Conservation (phyloP, 1,139 yeast species). For the Nematodospora anomalae region DNA sequence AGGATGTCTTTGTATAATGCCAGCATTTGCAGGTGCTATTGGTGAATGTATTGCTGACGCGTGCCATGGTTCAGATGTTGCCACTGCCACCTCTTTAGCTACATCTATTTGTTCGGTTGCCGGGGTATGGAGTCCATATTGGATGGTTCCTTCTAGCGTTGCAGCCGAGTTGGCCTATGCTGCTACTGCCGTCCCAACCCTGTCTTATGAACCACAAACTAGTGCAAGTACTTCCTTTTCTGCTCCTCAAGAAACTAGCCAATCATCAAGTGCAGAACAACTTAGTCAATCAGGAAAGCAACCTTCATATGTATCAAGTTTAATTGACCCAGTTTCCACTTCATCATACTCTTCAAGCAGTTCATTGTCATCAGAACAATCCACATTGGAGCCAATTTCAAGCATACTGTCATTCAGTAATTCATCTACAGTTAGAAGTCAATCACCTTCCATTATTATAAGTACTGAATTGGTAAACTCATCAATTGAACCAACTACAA, state of each 20-base stretch:
- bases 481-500: background rate
- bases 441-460: too few relatives aligned
- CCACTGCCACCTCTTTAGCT: constrained; percentile 39
- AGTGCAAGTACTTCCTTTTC: background rate
- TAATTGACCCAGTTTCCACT: constrained; percentile 4
- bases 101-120: constrained; percentile 39
- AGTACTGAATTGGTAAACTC: too few relatives aligned
- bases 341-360: too few relatives aligned
- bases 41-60: constrained; percentile 31
- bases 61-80: constrained; percentile 38
- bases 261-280: background rate
- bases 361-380: too few relatives aligned
- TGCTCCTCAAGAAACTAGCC: background rate
- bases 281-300: background rate
- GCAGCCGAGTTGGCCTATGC: constrained; percentile 35
- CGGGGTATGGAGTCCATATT: constrained; percentile 42
- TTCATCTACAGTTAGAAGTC: too few relatives aligned
- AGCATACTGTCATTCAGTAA: too few relatives aligned
- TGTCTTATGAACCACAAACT: background rate
- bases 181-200: constrained; percentile 17
- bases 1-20: constrained; percentile 39
- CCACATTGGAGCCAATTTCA: too few relatives aligned
- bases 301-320: background rate
- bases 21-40: constrained; percentile 27
- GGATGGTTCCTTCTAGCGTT: constrained; percentile 40